These are phyloP conservation scores for Phytophthora nicotianae DNA, from an alignment of 352 stramenopile genomes.

Conservation along the genomic window DNA sequence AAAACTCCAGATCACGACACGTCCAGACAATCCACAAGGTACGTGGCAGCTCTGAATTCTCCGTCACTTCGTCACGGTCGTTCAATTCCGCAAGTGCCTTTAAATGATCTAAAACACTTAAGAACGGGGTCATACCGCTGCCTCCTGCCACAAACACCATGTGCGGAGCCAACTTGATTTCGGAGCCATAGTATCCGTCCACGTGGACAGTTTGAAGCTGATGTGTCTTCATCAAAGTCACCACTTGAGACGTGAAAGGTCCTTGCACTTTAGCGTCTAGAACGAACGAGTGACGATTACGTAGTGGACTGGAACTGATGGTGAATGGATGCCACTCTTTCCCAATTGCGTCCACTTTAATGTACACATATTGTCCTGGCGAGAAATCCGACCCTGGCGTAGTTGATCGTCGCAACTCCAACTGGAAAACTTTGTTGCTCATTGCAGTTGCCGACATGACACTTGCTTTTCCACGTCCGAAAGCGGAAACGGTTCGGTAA, in stretches of 20 bases:
- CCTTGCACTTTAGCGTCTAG: slow-evolving; percentile 72
- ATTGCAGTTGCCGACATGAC: slow-evolving; percentile 48
- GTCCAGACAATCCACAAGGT: slow-evolving; percentile 64
- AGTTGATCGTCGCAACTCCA: slow-evolving; percentile 56
- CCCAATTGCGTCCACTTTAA: slow-evolving; percentile 60
- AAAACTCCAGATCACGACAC: slow-evolving; percentile 51
- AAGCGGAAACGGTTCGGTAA: slow-evolving; percentile 60
- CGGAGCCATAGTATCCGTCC: slow-evolving; percentile 76
- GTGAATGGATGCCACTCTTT: slow-evolving; percentile 79
- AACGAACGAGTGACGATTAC: slow-evolving; percentile 46
- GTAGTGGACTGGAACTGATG: slow-evolving; percentile 68
- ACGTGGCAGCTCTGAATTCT: slow-evolving; percentile 36
- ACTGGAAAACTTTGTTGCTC: slow-evolving; percentile 55
- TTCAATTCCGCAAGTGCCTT: slow-evolving; percentile 35
- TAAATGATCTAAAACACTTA: slow-evolving; percentile 67
- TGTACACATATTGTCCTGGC: slow-evolving; percentile 75
- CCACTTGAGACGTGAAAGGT: slow-evolving; percentile 54
- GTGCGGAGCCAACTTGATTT: slow-evolving; percentile 47
- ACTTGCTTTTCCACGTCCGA: slow-evolving; percentile 44
- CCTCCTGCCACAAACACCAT: slow-evolving; percentile 77
- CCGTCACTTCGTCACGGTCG: slow-evolving; percentile 18
- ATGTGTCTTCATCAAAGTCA: slow-evolving; percentile 51
- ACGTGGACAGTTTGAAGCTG: slow-evolving; percentile 52
- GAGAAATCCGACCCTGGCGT: slow-evolving; percentile 36
- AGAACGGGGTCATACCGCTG: slow-evolving; percentile 76